Percentiles rank a stretch among this genome's conserved stretches.
Conservation (phyloP, 805 yeast genomes). For the Metschnikowia vanudenii region DNA sequence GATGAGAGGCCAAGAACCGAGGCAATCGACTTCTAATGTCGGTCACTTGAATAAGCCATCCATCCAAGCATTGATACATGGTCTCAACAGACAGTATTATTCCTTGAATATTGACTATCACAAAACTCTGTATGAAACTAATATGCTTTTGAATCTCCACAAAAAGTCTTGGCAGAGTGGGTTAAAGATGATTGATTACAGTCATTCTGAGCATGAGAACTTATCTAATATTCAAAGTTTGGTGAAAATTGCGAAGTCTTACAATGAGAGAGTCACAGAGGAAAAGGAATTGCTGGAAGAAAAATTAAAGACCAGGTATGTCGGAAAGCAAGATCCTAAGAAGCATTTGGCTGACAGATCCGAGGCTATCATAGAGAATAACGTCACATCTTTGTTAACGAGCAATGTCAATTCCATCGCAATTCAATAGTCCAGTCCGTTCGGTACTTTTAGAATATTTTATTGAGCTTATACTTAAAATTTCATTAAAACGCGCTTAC, state of each 20-base stretch:
- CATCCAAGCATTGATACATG: slow-evolving; percentile 95
- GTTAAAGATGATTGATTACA: slow-evolving; percentile 71
- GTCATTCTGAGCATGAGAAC: slow-evolving; percentile 73
- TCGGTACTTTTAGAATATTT: background rate
- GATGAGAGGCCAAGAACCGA: slow-evolving; percentile 96
- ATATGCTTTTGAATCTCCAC: slow-evolving; percentile 90
- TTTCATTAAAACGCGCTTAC: slow-evolving; percentile 7
- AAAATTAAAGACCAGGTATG: slow-evolving; percentile 90
- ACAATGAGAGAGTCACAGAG: slow-evolving; percentile 86
- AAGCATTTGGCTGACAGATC: slow-evolving; percentile 92
- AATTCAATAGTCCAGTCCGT: slow-evolving; percentile 52
- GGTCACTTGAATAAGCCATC: slow-evolving; percentile 95
- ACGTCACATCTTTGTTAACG: slow-evolving; percentile 81
- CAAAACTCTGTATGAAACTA: slow-evolving; percentile 88
- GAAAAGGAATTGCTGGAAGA: slow-evolving; percentile 87
- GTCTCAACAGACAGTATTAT: slow-evolving; percentile 94
- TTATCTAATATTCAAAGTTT: slow-evolving; percentile 68
- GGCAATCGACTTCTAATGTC: slow-evolving; percentile 94
- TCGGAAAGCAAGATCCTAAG: slow-evolving; percentile 98
- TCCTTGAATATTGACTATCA: slow-evolving; percentile 92
- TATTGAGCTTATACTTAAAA: slow-evolving; percentile 4
- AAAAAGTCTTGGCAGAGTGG: slow-evolving; percentile 97
- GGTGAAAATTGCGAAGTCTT: slow-evolving; percentile 88
- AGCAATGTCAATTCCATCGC: slow-evolving; percentile 90
- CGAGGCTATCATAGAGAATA: slow-evolving; percentile 81